Conservation (phyloP, 768 basidiomycete genomes). For the Trametes cubensis region DNA sequence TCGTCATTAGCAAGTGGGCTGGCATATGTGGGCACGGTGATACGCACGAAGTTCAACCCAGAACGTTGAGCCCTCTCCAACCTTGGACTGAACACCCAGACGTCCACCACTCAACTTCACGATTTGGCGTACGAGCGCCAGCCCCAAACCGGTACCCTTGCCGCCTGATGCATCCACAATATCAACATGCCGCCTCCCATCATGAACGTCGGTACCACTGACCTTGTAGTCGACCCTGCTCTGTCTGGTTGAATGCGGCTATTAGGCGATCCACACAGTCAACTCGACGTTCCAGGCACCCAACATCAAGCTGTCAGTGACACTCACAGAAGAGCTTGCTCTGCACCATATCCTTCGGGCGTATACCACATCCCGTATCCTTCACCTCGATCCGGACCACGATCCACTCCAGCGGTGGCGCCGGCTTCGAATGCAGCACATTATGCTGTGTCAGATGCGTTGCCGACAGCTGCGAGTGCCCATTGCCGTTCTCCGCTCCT, state of each 20-base stretch:
- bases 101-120: conserved; percentile 53
- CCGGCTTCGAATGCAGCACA: conserved; percentile 42
- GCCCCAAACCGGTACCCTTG: conserved; percentile 56
- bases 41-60: conserved; percentile 77
- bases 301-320: background rate
- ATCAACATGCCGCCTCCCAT: background rate
- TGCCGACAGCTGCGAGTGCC: conserved; percentile 31
- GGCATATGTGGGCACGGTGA: conserved; percentile 15
- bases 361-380: conserved; percentile 73
- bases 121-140: conserved; percentile 56
- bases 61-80: conserved; percentile 78
- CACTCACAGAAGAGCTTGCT: conserved; percentile 70
- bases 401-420: conserved; percentile 55
- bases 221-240: conserved; percentile 71
- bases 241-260: conserved; percentile 81
- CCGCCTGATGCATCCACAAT: conserved; percentile 33
- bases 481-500: background rate
- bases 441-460: conserved; percentile 53
- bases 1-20: background rate
- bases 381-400: conserved; percentile 85
- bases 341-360: conserved; percentile 66
- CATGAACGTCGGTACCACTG: background rate
- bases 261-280: background rate
- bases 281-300: background rate
- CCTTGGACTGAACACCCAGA: conserved; percentile 44